Percentiles rank a stretch among this genome's conserved stretches.
phyloP scores from a whole-genome alignment of 2,329 filamentous ascomycete species.

The Colletotrichum simmondsii region DNA sequence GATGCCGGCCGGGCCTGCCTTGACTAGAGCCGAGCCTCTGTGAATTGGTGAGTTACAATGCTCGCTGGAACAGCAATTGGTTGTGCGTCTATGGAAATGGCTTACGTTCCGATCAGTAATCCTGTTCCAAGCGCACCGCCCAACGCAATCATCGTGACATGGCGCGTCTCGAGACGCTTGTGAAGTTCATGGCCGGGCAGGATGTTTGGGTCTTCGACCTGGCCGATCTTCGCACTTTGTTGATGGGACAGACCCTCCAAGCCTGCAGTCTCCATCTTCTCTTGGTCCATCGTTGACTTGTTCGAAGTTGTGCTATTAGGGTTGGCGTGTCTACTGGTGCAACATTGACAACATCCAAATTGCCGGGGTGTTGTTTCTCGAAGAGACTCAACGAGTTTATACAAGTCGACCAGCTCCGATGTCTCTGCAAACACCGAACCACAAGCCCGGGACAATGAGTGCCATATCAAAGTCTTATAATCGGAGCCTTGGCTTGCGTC shows the following conservation, averaged over 20 bases:
- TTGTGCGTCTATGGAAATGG: too few species aligned
- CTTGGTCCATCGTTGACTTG: conserved; percentile 1
- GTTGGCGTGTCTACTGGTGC: too few species aligned
- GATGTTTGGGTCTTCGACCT: conserved; percentile 4
- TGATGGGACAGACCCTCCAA: not conserved
- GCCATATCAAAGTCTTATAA: not conserved
- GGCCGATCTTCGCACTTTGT: conserved; percentile 17
- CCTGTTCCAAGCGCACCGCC: conserved; percentile 51
- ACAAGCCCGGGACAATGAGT: not conserved
- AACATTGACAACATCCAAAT: not conserved
- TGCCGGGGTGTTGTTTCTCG: not conserved
- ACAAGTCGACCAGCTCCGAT: not conserved
- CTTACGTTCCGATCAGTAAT: conserved; percentile 61
- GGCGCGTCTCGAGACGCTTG: conserved; percentile 41
- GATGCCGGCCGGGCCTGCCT: conserved; percentile 54
- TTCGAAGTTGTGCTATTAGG: not conserved
- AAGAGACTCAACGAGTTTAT: not conserved
- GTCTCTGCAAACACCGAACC: not conserved
- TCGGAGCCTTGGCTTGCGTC: not conserved
- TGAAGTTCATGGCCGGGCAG: conserved; percentile 19
- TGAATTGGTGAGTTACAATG: not conserved
- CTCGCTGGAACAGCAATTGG: not conserved
- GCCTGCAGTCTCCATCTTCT: conserved; percentile 3
- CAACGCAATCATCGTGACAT: conserved; percentile 50
- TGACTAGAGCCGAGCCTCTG: conserved; percentile 56